These are phyloP conservation scores for Diplodia seriata DNA, from an alignment of 2,329 filamentous ascomycete genomes.

Conservation along the genomic window DNA sequence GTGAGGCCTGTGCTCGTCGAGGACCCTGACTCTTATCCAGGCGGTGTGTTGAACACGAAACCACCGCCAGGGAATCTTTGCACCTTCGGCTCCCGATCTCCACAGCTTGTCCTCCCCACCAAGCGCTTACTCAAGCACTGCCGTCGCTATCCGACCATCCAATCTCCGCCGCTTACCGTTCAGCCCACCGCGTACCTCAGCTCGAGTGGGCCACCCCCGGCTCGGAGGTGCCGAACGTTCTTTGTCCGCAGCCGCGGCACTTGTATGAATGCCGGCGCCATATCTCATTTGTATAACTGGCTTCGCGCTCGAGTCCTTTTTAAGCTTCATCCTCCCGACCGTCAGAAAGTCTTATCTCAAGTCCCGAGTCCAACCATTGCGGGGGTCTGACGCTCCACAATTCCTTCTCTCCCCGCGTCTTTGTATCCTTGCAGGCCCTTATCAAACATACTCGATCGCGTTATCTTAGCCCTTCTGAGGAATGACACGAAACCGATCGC, in stretches of 20 bases:
- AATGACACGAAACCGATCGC: no score
- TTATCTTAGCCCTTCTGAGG: no score
- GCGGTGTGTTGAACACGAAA: slow-evolving; percentile 20
- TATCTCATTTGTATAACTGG: not conserved
- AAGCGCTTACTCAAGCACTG: slow-evolving; percentile 4
- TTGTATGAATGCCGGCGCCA: not conserved
- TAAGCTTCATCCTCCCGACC: not conserved
- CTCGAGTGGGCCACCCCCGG: not conserved
- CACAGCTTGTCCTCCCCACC: slow-evolving; percentile 11
- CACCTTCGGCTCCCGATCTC: slow-evolving; percentile 9
- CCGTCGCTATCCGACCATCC: not conserved
- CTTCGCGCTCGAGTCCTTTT: not conserved
- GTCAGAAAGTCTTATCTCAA: not conserved
- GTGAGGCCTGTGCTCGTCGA: not conserved
- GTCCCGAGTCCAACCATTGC: not conserved
- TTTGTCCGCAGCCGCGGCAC: not conserved
- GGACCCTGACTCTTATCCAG: slow-evolving; percentile 14
- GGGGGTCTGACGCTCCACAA: not conserved
- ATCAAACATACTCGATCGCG: not conserved
- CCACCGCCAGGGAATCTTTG: not conserved
- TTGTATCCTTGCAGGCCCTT: not conserved
- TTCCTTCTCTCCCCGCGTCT: not conserved
- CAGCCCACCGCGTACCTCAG: not conserved
- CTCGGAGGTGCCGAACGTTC: not conserved
- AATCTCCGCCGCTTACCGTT: not conserved